Conservation (phyloP, 345 rosid genomes). For the Euphorbia peplus region DNA sequence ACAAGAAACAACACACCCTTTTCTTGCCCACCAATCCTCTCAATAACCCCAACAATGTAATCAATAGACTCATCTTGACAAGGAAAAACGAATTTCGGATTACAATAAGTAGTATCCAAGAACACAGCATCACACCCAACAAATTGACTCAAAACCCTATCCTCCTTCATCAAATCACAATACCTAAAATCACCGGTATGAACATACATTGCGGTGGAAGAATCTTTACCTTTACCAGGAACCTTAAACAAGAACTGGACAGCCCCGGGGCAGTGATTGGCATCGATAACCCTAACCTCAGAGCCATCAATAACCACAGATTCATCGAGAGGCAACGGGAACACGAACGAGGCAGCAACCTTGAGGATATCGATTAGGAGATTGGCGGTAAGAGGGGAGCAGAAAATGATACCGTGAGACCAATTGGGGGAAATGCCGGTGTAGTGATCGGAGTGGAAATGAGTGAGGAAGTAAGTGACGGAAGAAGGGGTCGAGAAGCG, state of each 20-base stretch:
- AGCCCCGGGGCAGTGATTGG: constrained; percentile 91
- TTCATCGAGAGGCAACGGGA: constrained; percentile 41
- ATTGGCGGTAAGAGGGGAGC: constrained; percentile 60
- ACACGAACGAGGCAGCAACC: constrained; percentile 50
- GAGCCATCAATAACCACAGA: constrained; percentile 53
- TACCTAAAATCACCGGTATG: constrained; percentile 88
- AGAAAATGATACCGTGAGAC: constrained; percentile 75
- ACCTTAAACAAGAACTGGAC: constrained; percentile 77
- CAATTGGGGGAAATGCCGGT: constrained; percentile 67
- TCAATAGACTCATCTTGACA: constrained; percentile 70
- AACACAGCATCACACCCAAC: constrained; percentile 73
- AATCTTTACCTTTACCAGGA: constrained; percentile 25
- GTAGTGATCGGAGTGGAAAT: constrained; percentile 92
- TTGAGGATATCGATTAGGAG: constrained; percentile 55
- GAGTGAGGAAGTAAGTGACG: constrained; percentile 74
- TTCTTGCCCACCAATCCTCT: constrained; percentile 36
- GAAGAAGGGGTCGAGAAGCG: constrained; percentile 45
- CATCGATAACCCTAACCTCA: constrained; percentile 61
- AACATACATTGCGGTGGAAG: constrained; percentile 46
- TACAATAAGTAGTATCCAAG: constrained; percentile 81
- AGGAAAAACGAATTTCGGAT: constrained; percentile 74
- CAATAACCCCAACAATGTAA: constrained; percentile 57
- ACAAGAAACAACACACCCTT: constrained; percentile 72
- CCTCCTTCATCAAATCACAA: constrained; percentile 49
- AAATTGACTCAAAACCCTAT: constrained; percentile 40